Conservation (phyloP, 371 early-diverging fungal species). For the Encephalitozoon hellem region DNA sequence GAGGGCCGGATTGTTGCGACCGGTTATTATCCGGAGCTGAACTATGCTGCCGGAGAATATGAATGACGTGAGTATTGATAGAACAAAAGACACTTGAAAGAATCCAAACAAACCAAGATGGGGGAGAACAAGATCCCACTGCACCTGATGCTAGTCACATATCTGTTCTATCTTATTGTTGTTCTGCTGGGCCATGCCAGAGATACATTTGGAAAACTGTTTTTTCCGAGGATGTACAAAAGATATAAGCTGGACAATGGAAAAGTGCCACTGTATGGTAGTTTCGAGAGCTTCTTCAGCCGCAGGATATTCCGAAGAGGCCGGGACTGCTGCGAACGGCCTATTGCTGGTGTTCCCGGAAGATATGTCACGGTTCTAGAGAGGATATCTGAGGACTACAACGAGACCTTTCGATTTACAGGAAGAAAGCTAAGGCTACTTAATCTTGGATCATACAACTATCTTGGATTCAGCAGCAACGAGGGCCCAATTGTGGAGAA, state of each 20-base stretch:
- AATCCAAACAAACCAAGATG: conserved; percentile 1
- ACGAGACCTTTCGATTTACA: conserved; percentile 73
- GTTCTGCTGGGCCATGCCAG: conserved; percentile 55
- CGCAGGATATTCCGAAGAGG: conserved; percentile 83
- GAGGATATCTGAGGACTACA: conserved; percentile 71
- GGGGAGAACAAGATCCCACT: conserved; percentile 20
- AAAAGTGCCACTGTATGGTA: conserved; percentile 79
- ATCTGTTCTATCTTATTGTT: conserved; percentile 53
- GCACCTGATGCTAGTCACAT: conserved; percentile 50
- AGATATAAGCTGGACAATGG: conserved; percentile 62
- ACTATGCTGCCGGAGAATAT: conserved; percentile 17
- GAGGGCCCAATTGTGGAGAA: conserved; percentile 79
- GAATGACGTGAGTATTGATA: neutral
- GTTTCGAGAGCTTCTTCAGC: conserved; percentile 87
- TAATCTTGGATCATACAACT: conserved; percentile 95
- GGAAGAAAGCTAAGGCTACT: conserved; percentile 72
- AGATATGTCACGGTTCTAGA: conserved; percentile 74
- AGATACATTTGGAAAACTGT: conserved; percentile 53
- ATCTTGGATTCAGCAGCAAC: conserved; percentile 88
- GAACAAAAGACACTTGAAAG: neutral
- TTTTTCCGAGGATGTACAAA: conserved; percentile 37
- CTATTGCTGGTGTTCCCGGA: conserved; percentile 87
- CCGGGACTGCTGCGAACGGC: conserved; percentile 88
- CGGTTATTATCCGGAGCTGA: conserved; percentile 25
- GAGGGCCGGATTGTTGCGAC: neutral